Evolutionary conservation across 768 basidiomycete genomes (phyloP).

Genomic region (Rhodotorula toruloides): DNA sequence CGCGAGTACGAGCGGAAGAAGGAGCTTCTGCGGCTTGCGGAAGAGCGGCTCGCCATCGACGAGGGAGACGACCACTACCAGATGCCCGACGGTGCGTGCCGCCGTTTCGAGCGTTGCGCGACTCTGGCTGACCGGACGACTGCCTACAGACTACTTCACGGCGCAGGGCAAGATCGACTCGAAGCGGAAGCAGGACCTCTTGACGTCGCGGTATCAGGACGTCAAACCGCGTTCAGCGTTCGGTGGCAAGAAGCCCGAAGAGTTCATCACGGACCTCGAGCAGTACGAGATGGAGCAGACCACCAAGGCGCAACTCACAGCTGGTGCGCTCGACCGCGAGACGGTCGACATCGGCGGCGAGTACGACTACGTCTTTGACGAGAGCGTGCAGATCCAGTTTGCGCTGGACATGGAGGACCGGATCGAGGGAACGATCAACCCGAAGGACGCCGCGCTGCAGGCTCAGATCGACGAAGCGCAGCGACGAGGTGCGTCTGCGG

Average conservation of each 20-base stretch:
- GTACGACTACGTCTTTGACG: conserved; percentile 98
- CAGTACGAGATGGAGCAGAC: conserved; percentile 93
- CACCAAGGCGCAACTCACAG: conserved; percentile 77
- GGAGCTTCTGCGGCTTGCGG: conserved; percentile 81
- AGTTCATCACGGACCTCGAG: conserved; percentile 93
- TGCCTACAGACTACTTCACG: conserved; percentile 74
- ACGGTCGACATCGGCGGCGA: conserved; percentile 64
- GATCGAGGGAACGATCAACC: conserved; percentile 62
- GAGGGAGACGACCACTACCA: conserved; percentile 95
- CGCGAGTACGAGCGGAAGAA: conserved; percentile 84
- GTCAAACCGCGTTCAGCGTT: conserved; percentile 42
- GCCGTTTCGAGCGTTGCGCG: not conserved
- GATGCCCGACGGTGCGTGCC: conserved; percentile 62
- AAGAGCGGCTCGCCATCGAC: conserved; percentile 87
- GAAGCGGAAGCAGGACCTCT: conserved; percentile 85
- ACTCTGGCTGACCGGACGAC: not conserved
- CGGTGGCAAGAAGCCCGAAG: conserved; percentile 60
- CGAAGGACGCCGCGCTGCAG: conserved; percentile 77
- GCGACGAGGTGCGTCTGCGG: conserved; percentile 63
- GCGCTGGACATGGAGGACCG: conserved; percentile 63
- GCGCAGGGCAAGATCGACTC: conserved; percentile 97
- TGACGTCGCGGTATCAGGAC: conserved; percentile 94
- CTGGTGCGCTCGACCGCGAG: conserved; percentile 83
- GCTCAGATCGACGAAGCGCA: conserved; percentile 87
- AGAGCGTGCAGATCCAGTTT: conserved; percentile 92